Base-by-base conservation (phyloP, 2,329 filamentous ascomycete species). In the Talaromyces sp. region DNA sequence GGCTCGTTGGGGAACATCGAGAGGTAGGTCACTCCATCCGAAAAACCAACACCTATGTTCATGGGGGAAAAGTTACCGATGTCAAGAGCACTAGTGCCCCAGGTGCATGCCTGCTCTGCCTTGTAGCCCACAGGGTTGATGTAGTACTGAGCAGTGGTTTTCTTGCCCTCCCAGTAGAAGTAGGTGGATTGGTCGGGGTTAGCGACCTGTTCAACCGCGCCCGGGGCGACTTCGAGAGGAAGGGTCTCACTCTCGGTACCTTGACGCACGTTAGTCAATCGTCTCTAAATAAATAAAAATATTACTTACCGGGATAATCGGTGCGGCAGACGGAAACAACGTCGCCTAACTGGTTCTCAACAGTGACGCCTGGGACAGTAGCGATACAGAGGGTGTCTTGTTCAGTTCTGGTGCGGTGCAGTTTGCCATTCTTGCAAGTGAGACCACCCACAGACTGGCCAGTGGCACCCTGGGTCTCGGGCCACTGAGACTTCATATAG, bases 131-230 rank as follows among this genome's bases (percentile, higher is more conserved):
- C 83, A 69, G 89, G 89, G 84, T 98, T 98, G 78, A 98, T 84
- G 74, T 99, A 99, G 84, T 96, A 98, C 79, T 98, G 95, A 51
- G 93, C 93, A 54, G 91, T 93, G 57, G 95, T 98, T 56, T 79
- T 69, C 74, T 84, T 83, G 68, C 84, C 84, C 70, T 90, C 67
- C 90, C 91, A 96, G 63, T 81, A 77, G 81, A 92, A 98, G 81
- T 93, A 96, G 56, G 79, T 81, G 55, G 74, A 72, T 62, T 87
- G 86, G 65, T 89, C 78, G 53, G 93, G 89, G 81, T 91, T 93
- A 72, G 90, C 91, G 65, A 99, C 78, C 38, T 81, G 77, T 63
- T 85, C 78, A 27, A 78, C 82, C 55, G 77, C 69, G 62, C 89
- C 89, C 57, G 89, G 77, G 5, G 75, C 66, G 50, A 88, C 82